Evolutionary conservation across 495 filamentous ascomycete species (phyloP).

Genomic region (Evernia prunastri): DNA sequence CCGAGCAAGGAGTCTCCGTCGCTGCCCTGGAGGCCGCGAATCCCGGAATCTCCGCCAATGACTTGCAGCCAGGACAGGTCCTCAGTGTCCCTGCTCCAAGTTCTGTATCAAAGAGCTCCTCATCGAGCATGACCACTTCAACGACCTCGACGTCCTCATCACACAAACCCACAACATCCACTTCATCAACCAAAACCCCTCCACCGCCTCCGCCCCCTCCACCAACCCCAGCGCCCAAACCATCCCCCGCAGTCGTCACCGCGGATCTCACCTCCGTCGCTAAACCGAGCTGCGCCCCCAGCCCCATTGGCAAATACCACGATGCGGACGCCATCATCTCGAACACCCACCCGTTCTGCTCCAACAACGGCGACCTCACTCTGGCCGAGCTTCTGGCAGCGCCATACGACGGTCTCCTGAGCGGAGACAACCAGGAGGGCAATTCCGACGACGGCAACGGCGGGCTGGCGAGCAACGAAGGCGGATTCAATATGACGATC

Average conservation of each 20-base stretch:
- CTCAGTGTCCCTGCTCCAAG: not conserved
- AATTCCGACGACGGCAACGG: not conserved
- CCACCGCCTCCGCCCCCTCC: not conserved
- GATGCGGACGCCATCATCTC: not conserved
- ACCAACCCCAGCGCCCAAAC: not conserved
- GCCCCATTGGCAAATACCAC: not conserved
- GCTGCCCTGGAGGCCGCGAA: constrained; percentile 3
- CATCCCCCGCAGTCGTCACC: not conserved
- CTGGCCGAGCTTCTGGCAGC: not conserved
- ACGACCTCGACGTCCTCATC: not conserved
- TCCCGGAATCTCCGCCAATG: not conserved
- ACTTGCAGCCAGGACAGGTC: not conserved
- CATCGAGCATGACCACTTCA: not conserved
- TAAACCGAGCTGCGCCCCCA: not conserved
- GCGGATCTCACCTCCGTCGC: not conserved
- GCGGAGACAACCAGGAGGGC: not conserved
- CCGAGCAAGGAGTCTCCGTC: constrained; percentile 1
- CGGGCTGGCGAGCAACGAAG: not conserved
- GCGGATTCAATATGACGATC: not conserved
- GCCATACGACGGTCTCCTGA: not conserved
- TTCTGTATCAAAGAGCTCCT: not conserved
- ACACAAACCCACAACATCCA: not conserved
- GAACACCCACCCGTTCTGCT: not conserved
- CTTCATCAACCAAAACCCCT: not conserved
- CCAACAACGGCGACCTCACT: not conserved